Evolutionary conservation across 371 early-diverging fungal species (phyloP), one percentile per base, ranked within the genome.

Genomic region (Mucor racemosus): DNA sequence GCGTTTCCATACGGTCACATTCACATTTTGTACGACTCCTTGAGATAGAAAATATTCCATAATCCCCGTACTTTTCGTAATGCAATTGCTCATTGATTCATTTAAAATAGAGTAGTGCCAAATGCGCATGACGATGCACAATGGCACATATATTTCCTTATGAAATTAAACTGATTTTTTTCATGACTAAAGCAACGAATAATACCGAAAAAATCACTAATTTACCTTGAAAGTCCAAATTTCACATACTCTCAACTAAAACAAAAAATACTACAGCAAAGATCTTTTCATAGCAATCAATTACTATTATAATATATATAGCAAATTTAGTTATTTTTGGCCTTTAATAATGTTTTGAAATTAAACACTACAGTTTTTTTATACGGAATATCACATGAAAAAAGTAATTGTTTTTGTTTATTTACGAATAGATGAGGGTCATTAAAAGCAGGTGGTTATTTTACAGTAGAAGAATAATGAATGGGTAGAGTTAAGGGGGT

Each of bases 21-120:
- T 50, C 50, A 26, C 50, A 50, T 50, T 50, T 26, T 50, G 50
- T 50, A 50, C 50, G 21, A 50, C 50, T 50, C 50, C 26, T 26
- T 44, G 44, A 44, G 38, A 38, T 38, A 17, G 7, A 48, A 48
- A 48, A 48, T 17, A 19, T 17, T 48, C 48, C 48, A 48, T 48
- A 7, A 10, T 48, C 50, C 50, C 26, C 50, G 50, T 50, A 26
- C 26, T 26, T 26, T 26, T 26, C 4, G 0, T 38, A 2, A 38
- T 38, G 38, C 38, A 26, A 17, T 26, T 50, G 4, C 17, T 50
- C 8, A 48, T 48, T 48, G 19, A 48, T 21, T 48, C 36, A 36
- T 6, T 17, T 4, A 19, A 21, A 21, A 48, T 17, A 2, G 44
- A 48, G 48, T 48, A 19, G 19, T 48, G 48, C 21, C 17, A 17